Conservation (phyloP, 2,329 filamentous ascomycete genomes). For the Hypoxylon sp. region DNA sequence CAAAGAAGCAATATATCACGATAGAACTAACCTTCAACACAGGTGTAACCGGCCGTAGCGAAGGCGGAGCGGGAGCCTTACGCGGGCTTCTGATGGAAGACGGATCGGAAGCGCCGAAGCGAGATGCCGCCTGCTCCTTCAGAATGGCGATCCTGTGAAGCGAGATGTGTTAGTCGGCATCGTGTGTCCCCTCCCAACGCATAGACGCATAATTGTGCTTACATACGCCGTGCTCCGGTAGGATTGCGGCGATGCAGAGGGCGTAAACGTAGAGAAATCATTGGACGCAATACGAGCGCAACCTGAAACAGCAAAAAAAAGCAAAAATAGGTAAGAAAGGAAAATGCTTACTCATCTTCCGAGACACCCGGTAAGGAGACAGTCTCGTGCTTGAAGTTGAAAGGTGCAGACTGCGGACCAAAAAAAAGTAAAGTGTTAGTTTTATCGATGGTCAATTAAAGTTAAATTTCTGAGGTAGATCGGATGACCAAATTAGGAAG, state of each 20-base stretch:
- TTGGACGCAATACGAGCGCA: slow-evolving; percentile 32
- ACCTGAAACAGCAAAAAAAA: background rate
- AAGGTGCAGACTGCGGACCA: slow-evolving; percentile 69
- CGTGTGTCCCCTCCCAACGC: background rate
- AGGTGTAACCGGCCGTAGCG: slow-evolving; percentile 42
- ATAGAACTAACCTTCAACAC: slow-evolving; percentile 45
- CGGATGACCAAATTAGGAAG: slow-evolving; percentile 17
- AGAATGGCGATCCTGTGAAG: slow-evolving; percentile 62
- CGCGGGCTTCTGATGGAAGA: slow-evolving; percentile 47
- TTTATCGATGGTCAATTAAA: background rate
- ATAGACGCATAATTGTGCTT: background rate
- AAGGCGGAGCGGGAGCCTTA: slow-evolving; percentile 49
- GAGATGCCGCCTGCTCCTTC: slow-evolving; percentile 67
- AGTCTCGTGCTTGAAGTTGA: slow-evolving; percentile 70
- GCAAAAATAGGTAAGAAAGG: background rate
- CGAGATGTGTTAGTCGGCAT: slow-evolving; percentile 5
- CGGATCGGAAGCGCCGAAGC: slow-evolving; percentile 57
- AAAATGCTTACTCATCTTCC: slow-evolving; percentile 69
- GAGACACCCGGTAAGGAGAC: slow-evolving; percentile 69
- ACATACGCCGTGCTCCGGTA: slow-evolving; percentile 4
- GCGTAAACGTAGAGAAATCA: slow-evolving; percentile 1
- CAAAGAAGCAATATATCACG: background rate
- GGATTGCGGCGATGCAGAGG: slow-evolving; percentile 30
- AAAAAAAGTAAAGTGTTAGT: slow-evolving; percentile 19
- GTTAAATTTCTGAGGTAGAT: background rate